Base-by-base conservation (phyloP, 2,329 filamentous ascomycete genomes). In the Diaporthe citrichinensis region DNA sequence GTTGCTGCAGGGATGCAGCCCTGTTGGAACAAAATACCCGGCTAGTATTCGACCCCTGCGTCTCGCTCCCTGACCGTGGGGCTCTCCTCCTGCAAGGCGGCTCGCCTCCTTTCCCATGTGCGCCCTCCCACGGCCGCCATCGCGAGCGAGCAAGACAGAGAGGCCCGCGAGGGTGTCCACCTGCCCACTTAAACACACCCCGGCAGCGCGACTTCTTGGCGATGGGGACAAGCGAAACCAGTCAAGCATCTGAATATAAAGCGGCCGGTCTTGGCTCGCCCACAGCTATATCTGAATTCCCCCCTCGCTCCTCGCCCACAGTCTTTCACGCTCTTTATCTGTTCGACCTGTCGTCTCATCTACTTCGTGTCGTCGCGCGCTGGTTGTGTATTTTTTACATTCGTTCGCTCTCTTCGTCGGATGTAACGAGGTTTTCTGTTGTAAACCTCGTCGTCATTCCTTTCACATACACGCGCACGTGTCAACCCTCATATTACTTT, bases 341-440 rank as follows among this genome's bases (percentile, higher is more conserved):
- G 62, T 46, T 67, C 67, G 46, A 61, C 61, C 61, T 39, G 51
- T 69, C 62, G 71, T 73, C 53, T 58, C 74, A 75, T 68, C 44
- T 67, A 53, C 49, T 51, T 74, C 71, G 41, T 68, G 61, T 59
- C 39, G 61, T 49, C 72, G 49, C 71, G 61, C 71, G 41, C 74
- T 73, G 74, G 71, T 75, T 75, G 69, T 73, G 59, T 73, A 55
- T 75, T 69, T 68, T 73, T 49, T 44, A 67, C 73, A 75, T 72
- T 75, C 74, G 61, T 73, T 73, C 69, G 31, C 39, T 73, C 61
- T 75, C 59, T 67, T 67, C 71, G 34, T 41, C 59, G n/a, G 71
- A 73, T 69, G 51, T 73, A 55, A 57, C 61, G 31, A 17, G 62
- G 49, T 51, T 51, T 53, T 55, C 49, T 73, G 59, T 44, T 2